phyloP scores from a whole-genome alignment of 2,329 filamentous ascomycete species.

The Trichoderma endophyticum region DNA sequence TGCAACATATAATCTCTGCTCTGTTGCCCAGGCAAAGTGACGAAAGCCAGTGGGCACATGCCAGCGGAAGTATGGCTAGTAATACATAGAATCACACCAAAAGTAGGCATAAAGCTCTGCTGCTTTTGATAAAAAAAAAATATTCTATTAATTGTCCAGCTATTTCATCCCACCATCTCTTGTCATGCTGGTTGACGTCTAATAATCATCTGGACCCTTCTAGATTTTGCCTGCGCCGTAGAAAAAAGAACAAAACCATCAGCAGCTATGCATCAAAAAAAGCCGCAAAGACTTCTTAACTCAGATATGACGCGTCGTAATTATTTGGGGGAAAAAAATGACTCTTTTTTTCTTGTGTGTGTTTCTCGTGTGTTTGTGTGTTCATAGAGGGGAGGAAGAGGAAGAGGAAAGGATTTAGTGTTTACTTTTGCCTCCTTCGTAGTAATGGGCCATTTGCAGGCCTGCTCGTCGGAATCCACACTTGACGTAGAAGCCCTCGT shows the following conservation, averaged over 20 bases:
- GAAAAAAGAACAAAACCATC: conserved; percentile 10
- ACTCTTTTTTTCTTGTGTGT: background rate
- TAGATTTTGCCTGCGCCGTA: conserved; percentile 19
- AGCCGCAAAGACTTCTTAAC: background rate
- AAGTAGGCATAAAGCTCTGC: background rate
- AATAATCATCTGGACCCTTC: conserved; percentile 5
- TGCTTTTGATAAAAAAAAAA: background rate
- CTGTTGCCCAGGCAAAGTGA: background rate
- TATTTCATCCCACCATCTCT: background rate
- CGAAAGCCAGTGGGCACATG: background rate
- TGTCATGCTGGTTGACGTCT: conserved; percentile 6
- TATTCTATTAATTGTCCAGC: conserved; percentile 1
- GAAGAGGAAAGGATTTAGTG: conserved; percentile 22
- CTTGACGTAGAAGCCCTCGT: conserved; percentile 97
- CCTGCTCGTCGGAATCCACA: conserved; percentile 92
- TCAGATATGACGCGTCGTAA: background rate
- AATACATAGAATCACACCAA: background rate
- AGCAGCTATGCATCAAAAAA: conserved; percentile 15
- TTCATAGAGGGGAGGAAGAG: background rate
- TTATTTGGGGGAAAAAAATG: background rate
- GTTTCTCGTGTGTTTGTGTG: background rate
- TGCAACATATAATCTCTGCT: background rate
- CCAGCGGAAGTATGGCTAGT: background rate
- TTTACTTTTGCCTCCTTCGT: conserved; percentile 58
- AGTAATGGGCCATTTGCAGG: conserved; percentile 96